These are phyloP conservation scores for Fusarium musae DNA, from an alignment of 2,329 filamentous ascomycete species.

Conservation along the genomic window DNA sequence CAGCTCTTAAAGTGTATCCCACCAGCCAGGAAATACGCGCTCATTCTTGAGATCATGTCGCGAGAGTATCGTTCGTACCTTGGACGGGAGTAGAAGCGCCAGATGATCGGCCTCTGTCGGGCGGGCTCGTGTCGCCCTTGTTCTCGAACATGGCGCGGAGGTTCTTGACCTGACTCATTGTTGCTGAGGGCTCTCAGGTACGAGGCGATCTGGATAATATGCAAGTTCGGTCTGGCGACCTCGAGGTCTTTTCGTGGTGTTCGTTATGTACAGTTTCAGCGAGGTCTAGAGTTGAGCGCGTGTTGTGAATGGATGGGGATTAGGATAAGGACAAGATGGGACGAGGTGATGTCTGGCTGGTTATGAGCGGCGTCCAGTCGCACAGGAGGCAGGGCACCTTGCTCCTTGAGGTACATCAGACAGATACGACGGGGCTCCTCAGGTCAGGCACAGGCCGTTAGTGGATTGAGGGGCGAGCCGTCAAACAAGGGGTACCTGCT, in stretches of 20 bases:
- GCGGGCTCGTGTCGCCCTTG: conserved; percentile 72
- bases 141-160: conserved; percentile 85
- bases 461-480: conserved; percentile 34
- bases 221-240: conserved; percentile 35
- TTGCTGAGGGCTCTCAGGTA: conserved; percentile 47
- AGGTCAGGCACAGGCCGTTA: conserved; percentile 35
- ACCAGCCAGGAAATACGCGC: conserved; percentile 18
- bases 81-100: conserved; percentile 55
- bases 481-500: conserved; percentile 34
- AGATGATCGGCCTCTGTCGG: conserved; percentile 77
- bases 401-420: conserved; percentile 34
- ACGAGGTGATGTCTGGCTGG: conserved; percentile 35
- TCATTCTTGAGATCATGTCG: conserved; percentile 13
- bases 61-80: conserved; percentile 38
- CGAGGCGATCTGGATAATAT: conserved; percentile 38
- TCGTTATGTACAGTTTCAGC: conserved; percentile 19
- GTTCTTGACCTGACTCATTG: conserved; percentile 77
- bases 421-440: conserved; percentile 8
- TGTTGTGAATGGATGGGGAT: conserved; percentile 23
- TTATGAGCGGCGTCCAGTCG: conserved; percentile 36
- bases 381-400: conserved; percentile 27
- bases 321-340: conserved; percentile 23
- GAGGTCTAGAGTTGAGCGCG: conserved; percentile 11
- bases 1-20: conserved; percentile 15
- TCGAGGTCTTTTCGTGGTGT: conserved; percentile 30